Base-by-base conservation (phyloP, 1,284 basidiomycete genomes). In the Neolentinus lepideus region DNA sequence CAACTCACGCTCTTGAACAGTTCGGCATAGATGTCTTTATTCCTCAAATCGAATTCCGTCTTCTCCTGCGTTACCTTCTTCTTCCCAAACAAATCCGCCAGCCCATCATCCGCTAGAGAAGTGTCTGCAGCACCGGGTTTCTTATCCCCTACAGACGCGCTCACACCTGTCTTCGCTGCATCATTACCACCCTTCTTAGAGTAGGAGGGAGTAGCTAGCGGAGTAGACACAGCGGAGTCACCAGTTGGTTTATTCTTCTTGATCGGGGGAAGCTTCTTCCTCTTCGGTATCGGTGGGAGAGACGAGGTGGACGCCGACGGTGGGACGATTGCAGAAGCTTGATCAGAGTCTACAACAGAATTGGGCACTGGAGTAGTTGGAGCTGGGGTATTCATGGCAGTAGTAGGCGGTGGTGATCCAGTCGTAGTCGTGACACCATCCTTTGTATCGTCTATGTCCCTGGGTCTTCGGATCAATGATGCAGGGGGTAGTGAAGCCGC, bases 211-310 rank as follows among this genome's bases (percentile, higher is more conserved):
- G 67, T 48, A 8, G 69, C 53, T 3, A 66, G 54, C 9, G 66
- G 62, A 3, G 64, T 64, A 6, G 70, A 62, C 1, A 74, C 63
- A 0, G 66, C 59, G 31, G 66, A 59, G 9, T 67, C 60, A 0
- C 64, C 58, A 27, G 69, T 57, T 3, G 67, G 60, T 66, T 88
- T 89, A 63, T 77, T 85, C 70, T 90, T 90, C 74, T 81, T 89
- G 59, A 90, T 90, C 8, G 79, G 72, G 1, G 88, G 88, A 12
- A 88, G 72, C 63, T 87, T 88, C 52, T 73, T 76, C 62, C 84
- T 85, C 71, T 84, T 85, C 6, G 71, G 67, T 12, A 67, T 61
- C 16, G 70, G 56, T 26, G 64, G 47, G 11, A 56, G 54, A 51
- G 51, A 52, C 22, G 51, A n/a, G 16, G 25, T 29, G 11, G n/a